Percentiles rank a stretch among this genome's conserved stretches.
Conservation (phyloP, 495 filamentous ascomycete species). For the Sporormia fimetaria region DNA sequence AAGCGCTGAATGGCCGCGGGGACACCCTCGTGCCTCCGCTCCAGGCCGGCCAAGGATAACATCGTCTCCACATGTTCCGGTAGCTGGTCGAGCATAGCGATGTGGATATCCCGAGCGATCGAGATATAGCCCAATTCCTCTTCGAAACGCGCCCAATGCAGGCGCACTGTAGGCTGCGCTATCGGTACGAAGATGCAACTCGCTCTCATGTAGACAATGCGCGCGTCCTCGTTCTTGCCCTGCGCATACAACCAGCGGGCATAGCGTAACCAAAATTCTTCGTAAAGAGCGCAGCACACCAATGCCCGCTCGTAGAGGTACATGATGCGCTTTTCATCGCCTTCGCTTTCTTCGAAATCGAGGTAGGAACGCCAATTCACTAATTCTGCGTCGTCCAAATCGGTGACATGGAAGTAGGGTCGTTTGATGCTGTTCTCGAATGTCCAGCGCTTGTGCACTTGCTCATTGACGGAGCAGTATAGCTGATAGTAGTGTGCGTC, state of each 20-base stretch:
- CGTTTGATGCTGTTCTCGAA: conserved; percentile 93
- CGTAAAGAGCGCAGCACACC: conserved; percentile 85
- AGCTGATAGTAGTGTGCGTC: conserved; percentile 70
- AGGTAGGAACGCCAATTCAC: conserved; percentile 95
- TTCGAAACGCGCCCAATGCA: conserved; percentile 92
- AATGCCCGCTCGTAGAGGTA: conserved; percentile 92
- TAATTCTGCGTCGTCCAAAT: conserved; percentile 75
- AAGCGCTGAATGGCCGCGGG: conserved; percentile 82
- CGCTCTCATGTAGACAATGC: conserved; percentile 86
- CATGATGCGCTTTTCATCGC: conserved; percentile 58
- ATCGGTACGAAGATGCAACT: conserved; percentile 77
- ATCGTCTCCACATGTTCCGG: conserved; percentile 82
- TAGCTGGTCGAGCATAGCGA: conserved; percentile 56
- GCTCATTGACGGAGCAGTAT: conserved; percentile 71
- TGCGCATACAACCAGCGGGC: conserved; percentile 93
- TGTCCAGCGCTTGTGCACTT: conserved; percentile 89
- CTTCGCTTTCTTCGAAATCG: conserved; percentile 86
- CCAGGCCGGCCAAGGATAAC: conserved; percentile 74
- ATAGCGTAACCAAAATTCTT: conserved; percentile 96
- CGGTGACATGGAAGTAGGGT: conserved; percentile 93
- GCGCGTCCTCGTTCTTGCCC: conserved; percentile 79
- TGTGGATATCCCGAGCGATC: conserved; percentile 71
- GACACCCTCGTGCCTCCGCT: conserved; percentile 71
- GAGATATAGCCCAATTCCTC: conserved; percentile 67
- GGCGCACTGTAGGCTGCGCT: conserved; percentile 60